phyloP scores from a whole-genome alignment of 257 asterid species.

The Gynochthodes officinalis region DNA sequence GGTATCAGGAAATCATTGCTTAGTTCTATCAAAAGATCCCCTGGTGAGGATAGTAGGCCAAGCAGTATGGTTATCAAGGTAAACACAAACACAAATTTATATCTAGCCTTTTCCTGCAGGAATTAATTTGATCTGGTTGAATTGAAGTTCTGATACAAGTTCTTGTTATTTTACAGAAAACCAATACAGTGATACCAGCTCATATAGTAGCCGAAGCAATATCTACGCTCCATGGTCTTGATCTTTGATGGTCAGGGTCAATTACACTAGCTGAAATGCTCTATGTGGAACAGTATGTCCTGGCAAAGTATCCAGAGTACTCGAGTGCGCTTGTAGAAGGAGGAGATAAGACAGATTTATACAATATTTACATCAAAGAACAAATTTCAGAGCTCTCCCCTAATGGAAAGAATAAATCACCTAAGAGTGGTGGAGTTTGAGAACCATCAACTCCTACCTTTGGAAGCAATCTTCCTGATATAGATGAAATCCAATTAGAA shows the following conservation, averaged over 20 bases:
- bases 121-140: no score
- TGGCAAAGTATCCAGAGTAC: slow-evolving; percentile 79
- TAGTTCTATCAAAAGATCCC: slow-evolving; percentile 29
- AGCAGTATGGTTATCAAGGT: slow-evolving; percentile 80
- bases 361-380: slow-evolving; percentile 59
- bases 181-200: slow-evolving; percentile 62
- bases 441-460: slow-evolving; percentile 35
- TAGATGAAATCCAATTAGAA: slow-evolving; percentile 45
- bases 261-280: slow-evolving; percentile 74
- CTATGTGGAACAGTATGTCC: slow-evolving; percentile 69
- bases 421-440: slow-evolving; percentile 28
- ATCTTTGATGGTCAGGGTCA: slow-evolving; percentile 87
- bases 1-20: slow-evolving; percentile 48
- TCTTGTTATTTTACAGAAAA: slow-evolving; percentile 43
- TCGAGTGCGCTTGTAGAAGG: slow-evolving; percentile 69
- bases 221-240: slow-evolving; percentile 72
- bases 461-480: slow-evolving; percentile 49
- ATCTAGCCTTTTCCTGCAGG: no score
- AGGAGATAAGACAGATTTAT: slow-evolving; percentile 64
- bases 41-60: slow-evolving; percentile 41
- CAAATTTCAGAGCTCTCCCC: slow-evolving; percentile 40
- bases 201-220: slow-evolving; percentile 85
- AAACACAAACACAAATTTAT: slow-evolving; percentile 16
- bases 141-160: not conserved
- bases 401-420: slow-evolving; percentile 44